Percentiles rank a stretch among this genome's conserved stretches.
phyloP scores from a whole-genome alignment of 2,329 filamentous ascomycete genomes.

The Phoma herbarum region DNA sequence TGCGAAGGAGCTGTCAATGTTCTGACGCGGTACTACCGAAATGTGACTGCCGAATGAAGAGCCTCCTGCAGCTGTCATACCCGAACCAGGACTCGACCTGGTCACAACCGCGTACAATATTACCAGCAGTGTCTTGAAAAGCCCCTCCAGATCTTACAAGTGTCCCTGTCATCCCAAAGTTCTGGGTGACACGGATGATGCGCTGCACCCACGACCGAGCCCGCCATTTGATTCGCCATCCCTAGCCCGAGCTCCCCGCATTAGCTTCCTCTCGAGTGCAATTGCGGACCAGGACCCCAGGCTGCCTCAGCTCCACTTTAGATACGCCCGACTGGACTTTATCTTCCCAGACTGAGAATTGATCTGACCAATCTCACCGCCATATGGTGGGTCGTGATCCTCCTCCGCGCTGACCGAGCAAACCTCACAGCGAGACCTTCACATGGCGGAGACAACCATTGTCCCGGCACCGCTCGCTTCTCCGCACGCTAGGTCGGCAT shows the following conservation, averaged over 20 bases:
- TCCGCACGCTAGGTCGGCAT: slow-evolving; percentile 8
- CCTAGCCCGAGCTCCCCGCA: slow-evolving; percentile 13
- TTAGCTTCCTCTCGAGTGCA: slow-evolving; percentile 10
- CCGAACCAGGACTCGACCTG: slow-evolving; percentile 21
- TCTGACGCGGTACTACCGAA: slow-evolving; percentile 10
- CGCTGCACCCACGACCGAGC: slow-evolving; percentile 57
- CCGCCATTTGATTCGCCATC: slow-evolving; percentile 34
- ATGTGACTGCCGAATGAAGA: slow-evolving; percentile 18
- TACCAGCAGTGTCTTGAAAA: slow-evolving; percentile 29
- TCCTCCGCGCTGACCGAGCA: slow-evolving; percentile 9
- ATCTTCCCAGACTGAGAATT: slow-evolving; percentile 20
- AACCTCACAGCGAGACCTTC: slow-evolving; percentile 38
- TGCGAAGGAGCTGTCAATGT: slow-evolving; percentile 5
- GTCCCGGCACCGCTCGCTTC: slow-evolving; percentile 19
- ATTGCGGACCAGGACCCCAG: slow-evolving; percentile 6
- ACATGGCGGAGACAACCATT: slow-evolving; percentile 11
- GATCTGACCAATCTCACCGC: slow-evolving; percentile 3
- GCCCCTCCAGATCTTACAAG: slow-evolving; percentile 21
- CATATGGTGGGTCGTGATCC: slow-evolving; percentile 12
- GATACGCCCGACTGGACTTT: slow-evolving; percentile 10
- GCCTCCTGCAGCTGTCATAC: slow-evolving; percentile 24
- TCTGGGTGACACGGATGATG: slow-evolving; percentile 34
- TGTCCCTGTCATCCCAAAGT: slow-evolving; percentile 66
- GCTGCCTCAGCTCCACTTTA: slow-evolving; percentile 13
- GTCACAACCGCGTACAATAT: slow-evolving; percentile 13